Base-by-base conservation (phyloP, 805 yeast species). In the Spathaspora gorwiae region DNA sequence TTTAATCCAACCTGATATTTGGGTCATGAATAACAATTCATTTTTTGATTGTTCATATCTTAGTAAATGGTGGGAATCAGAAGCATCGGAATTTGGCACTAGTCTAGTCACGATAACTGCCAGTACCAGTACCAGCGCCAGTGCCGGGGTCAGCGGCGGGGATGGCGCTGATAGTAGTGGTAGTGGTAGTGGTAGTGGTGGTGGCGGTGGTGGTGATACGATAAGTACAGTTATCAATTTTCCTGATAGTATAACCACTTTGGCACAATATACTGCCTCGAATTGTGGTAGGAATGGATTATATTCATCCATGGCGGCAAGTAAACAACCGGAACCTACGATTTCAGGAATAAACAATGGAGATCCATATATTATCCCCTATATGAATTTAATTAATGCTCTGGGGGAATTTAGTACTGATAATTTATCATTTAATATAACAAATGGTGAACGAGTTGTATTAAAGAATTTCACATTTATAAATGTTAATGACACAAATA, bases 1-100 rank as follows among this genome's bases (percentile, higher is more conserved):
- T 49, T 29, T 61, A 15, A 19, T 61, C n/a, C 75, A 65, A 52
- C 70, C 70, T 6, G 68, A 69, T 13, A 36, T 67, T 2, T 70
- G 74, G 74, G 66, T 65, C 14, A 50, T 70, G 51, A 55, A 66
- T 44, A 62, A 57, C 6, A 42, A 57, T 12, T 38, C 42, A 3
- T 48, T 66, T 38, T 47, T 52, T 34, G 54, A 54, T 35, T 70
- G 75, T 48, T 37, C 44, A 10, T 53, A 51, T 15, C 39, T 63
- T 8, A 37, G 42, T 39, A 27, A 26, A 1, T 64, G 63, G 64
- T 54, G 49, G 46, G 27, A 43, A 11, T 49, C 54, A 7, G 55
- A 52, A 36, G 47, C 37, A 26, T 12, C 42, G 1, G 14, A 14
- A 3, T 52, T 14, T 29, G 32, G 32, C 3, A 29, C 32, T 29